Base-by-base conservation (phyloP, 768 basidiomycete genomes). In the Trametes gibbosa region DNA sequence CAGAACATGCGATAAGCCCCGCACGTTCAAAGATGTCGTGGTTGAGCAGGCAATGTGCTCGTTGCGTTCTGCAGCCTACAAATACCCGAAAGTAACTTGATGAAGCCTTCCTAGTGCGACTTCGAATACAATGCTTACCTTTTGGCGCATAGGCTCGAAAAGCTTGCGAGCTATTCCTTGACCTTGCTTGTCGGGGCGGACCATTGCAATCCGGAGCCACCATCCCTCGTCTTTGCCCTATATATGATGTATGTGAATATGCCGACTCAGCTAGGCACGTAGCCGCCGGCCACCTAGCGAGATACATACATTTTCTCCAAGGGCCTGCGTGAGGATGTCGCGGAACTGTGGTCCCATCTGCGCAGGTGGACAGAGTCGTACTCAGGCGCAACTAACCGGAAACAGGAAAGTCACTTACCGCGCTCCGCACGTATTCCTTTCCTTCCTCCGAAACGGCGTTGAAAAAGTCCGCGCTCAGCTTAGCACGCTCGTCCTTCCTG, bases 401-500 rank as follows among this genome's bases (percentile, higher is more conserved):
- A 7, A 29, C 25, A 25, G 46, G 8, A 13, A 7, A 27, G 17
- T 17, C 5, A 24, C 2, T 4, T 32, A 19, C 40, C 39, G 46
- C 35, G 46, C 23, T n/a, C 35, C 24, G 10, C 21, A 27, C 39
- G 46, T 56, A 56, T 17, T 21, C 21, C 24, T 12, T 56, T 7
- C 46, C 46, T 21, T 56, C 54, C 8, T 48, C 54, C 6, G 54
- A 40, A 1, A 56, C 46, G 7, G 46, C 35, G 2, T 47, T 10
- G 5, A 39, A 3, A 46, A 56, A 56, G 10, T 27, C 46, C 25
- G 16, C 35, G 35, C 19, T 25, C 9, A 56, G 16, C 39, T 29
- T 40, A 10, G 54, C 54, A 16, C 46, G 45, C 19, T 56, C 46
- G 24, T 56, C 54, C 39, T 48, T 56, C 35, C 54, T 56, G 23